Evolutionary conservation across 2,329 filamentous ascomycete species (phyloP).

Genomic region (Thermomyces lanuginosus): DNA sequence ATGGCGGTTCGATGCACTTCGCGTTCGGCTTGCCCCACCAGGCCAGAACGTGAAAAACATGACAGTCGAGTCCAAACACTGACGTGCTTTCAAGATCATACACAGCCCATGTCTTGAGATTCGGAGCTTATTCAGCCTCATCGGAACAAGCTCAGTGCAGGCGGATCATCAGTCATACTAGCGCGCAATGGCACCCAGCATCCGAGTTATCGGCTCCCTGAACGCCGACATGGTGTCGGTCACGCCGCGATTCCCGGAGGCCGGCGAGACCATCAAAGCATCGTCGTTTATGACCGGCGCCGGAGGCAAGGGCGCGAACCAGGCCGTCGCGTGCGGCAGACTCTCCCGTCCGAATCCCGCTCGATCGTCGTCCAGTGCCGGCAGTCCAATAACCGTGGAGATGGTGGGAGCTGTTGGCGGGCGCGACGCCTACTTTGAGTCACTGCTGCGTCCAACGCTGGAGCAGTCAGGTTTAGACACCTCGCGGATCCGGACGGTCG

Average conservation of each 20-base stretch:
- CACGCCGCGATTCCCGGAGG: slow-evolving; percentile 63
- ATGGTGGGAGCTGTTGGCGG: slow-evolving; percentile 60
- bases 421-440: slow-evolving; percentile 45
- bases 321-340: slow-evolving; percentile 76
- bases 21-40: no score
- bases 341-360: slow-evolving; percentile 44
- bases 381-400: slow-evolving; percentile 33
- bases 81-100: no score
- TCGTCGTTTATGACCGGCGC: slow-evolving; percentile 62
- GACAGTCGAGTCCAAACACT: no score
- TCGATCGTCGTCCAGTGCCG: slow-evolving; percentile 8
- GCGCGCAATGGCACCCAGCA: slow-evolving; percentile 31
- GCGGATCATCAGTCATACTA: neutral
- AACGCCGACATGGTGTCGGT: slow-evolving; percentile 88
- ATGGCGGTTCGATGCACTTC: no score
- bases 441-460: slow-evolving; percentile 43
- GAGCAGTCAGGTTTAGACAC: slow-evolving; percentile 46
- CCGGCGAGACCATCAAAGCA: slow-evolving; percentile 76
- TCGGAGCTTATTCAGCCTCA: no score
- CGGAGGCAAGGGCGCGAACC: slow-evolving; percentile 91
- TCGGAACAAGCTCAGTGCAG: no score
- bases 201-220: slow-evolving; percentile 79
- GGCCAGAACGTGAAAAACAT: no score
- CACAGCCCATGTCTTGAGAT: no score
- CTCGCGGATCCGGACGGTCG: slow-evolving; percentile 33